Percentiles rank a stretch among this genome's conserved stretches.
These are phyloP conservation scores for Suillus bovinus DNA, from an alignment of 768 basidiomycete species.

Conservation along the genomic window DNA sequence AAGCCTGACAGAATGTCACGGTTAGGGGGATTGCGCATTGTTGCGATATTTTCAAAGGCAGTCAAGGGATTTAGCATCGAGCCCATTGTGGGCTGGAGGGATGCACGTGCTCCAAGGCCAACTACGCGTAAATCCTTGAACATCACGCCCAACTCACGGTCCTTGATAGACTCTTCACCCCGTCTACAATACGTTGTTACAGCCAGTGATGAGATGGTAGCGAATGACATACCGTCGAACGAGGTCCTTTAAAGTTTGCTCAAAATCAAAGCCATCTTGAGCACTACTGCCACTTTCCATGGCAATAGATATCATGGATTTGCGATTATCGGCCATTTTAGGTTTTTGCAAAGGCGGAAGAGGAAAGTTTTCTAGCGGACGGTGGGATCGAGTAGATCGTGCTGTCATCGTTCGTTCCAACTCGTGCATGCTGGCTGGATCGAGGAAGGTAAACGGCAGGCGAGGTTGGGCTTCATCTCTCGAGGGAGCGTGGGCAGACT, in stretches of 20 bases:
- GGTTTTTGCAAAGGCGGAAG: not conserved
- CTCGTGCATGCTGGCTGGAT: conserved; percentile 3
- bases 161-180: conserved; percentile 48
- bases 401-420: conserved; percentile 1
- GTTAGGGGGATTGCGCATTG: conserved; percentile 57
- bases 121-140: conserved; percentile 61
- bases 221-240: conserved; percentile 23
- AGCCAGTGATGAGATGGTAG: not conserved
- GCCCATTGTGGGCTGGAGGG: conserved; percentile 60
- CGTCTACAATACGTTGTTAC: conserved; percentile 33
- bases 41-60: conserved; percentile 43
- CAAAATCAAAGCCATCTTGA: conserved; percentile 35
- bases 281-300: conserved; percentile 26
- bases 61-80: conserved; percentile 57
- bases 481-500: not conserved
- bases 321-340: not conserved
- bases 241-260: conserved; percentile 25
- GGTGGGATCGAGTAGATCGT: conserved; percentile 1
- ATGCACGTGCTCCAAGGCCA: conserved; percentile 56
- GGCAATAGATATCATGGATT: not conserved
- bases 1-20: conserved; percentile 55
- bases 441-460: conserved; percentile 1
- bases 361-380: not conserved
- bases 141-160: conserved; percentile 58
- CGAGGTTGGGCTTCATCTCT: not conserved